Base-by-base conservation (phyloP, 2,329 filamentous ascomycete species). In the Pyrenophora teres region DNA sequence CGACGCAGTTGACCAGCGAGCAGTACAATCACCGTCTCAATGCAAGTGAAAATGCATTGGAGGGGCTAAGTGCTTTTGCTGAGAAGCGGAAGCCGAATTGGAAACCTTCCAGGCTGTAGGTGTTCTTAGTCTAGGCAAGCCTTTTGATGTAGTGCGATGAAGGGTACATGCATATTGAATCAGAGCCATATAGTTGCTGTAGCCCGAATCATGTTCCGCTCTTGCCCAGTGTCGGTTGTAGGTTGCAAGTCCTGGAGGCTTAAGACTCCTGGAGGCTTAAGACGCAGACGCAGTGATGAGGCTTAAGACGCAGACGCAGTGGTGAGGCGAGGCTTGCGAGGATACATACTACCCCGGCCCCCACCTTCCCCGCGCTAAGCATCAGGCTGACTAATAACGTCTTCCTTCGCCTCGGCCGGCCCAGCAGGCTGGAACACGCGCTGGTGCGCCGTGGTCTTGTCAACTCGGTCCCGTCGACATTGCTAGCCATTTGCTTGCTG, bases 1-100 rank as follows among this genome's bases (percentile, higher is more conserved):
- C 71, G n/a, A 73, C 70, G 12, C 76, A 78, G 63, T 49, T 76
- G 15, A 77, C 75, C 0, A 64, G 76, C 27, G 71, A 80, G 50
- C 63, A 73, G 33, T 81, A 76, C 58, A 74, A 68, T 13, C 65
- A 70, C 40, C 64, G 59, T 4, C 60, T 82, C 46, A 60, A 77
- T 39, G 62, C 71, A 30, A 75, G 78, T 0, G 76, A 79, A 51
- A 83, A 82, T 68, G 69, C 80, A n/a, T 65, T 73, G 13, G 78
- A 81, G 54, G 80, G 80, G 1, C 57, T 82, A 45, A 71, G 67
- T 52, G 81, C 81, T 4, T 84, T 83, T 73, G 75, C 75, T 31
- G 73, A 78, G 63, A 82, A 81, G 71, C 70, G 77, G 60, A 70
- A 75, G 57, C 80, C 80, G 15, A 62, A 75, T 21, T 82, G 80